Conservation (phyloP, 345 rosid species). For the Diplotaxis tenuifolia region DNA sequence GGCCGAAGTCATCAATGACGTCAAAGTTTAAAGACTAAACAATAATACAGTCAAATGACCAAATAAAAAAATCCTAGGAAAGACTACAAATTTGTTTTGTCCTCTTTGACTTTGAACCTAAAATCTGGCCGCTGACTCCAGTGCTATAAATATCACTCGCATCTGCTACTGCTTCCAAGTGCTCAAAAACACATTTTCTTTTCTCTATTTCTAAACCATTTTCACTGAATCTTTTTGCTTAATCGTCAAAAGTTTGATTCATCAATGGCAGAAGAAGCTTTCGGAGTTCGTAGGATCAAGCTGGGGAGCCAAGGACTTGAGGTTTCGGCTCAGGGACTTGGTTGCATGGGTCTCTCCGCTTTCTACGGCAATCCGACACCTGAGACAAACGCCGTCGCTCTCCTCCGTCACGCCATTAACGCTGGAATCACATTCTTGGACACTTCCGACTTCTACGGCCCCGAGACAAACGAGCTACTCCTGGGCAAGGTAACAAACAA, state of each 20-base stretch:
- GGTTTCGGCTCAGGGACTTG: constrained; percentile 47
- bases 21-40: neutral
- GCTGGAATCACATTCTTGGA: constrained; percentile 46
- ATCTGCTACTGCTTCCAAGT: neutral
- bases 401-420: constrained; percentile 40
- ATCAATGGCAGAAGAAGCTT: constrained; percentile 22
- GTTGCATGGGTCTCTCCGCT: constrained; percentile 51
- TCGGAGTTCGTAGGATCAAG: constrained; percentile 26
- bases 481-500: constrained; percentile 35
- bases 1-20: neutral
- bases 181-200: neutral
- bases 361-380: constrained; percentile 44
- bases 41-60: neutral
- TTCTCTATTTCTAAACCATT: neutral
- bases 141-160: neutral
- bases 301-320: constrained; percentile 31
- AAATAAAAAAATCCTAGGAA: neutral
- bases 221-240: neutral
- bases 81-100: neutral
- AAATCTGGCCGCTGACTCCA: neutral
- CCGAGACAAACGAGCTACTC: constrained; percentile 45
- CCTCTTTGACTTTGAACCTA: neutral
- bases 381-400: constrained; percentile 35
- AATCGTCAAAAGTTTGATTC: neutral
- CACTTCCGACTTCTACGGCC: constrained; percentile 46